Conservation (phyloP, 75 land plant species). For the Chamaecyparis obtusa region DNA sequence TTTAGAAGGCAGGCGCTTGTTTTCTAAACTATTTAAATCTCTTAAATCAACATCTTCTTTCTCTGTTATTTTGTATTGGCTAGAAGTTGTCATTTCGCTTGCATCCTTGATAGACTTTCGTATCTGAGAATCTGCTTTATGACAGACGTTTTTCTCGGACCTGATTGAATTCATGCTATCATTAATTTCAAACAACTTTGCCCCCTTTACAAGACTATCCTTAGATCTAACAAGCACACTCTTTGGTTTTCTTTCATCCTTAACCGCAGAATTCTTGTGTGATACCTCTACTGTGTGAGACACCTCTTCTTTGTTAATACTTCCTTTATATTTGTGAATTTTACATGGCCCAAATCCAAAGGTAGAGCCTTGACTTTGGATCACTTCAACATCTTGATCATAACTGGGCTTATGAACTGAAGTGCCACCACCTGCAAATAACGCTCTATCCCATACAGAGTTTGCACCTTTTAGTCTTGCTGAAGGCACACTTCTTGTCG, state of each 20-base stretch:
- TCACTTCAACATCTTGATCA: constrained; percentile 20
- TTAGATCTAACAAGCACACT: constrained; percentile 15
- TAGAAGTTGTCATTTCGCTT: constrained; percentile 12
- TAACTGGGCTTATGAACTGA: background rate
- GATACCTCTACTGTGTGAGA: constrained; percentile 19
- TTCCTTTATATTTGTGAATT: constrained; percentile 23
- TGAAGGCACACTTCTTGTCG: constrained; percentile 24
- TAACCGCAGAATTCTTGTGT: constrained; percentile 25
- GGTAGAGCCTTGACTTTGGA: constrained; percentile 13
- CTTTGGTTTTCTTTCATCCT: constrained; percentile 33
- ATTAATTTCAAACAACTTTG: constrained; percentile 16
- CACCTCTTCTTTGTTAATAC: constrained; percentile 11
- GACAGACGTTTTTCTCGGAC: constrained; percentile 25
- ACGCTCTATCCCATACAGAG: background rate
- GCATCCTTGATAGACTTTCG: constrained; percentile 16
- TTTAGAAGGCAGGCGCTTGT: constrained; percentile 9
- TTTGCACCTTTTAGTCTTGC: constrained; percentile 14
- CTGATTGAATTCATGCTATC: constrained; percentile 14
- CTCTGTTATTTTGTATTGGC: constrained; percentile 18
- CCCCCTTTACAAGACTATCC: constrained; percentile 22
- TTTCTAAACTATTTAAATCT: constrained; percentile 31
- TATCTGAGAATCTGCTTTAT: constrained; percentile 23
- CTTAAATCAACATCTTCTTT: constrained; percentile 25
- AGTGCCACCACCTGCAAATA: constrained; percentile 9
- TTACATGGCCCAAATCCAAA: background rate